phyloP scores from a whole-genome alignment of 129 eudicot species.

The Deinandra increscens region DNA sequence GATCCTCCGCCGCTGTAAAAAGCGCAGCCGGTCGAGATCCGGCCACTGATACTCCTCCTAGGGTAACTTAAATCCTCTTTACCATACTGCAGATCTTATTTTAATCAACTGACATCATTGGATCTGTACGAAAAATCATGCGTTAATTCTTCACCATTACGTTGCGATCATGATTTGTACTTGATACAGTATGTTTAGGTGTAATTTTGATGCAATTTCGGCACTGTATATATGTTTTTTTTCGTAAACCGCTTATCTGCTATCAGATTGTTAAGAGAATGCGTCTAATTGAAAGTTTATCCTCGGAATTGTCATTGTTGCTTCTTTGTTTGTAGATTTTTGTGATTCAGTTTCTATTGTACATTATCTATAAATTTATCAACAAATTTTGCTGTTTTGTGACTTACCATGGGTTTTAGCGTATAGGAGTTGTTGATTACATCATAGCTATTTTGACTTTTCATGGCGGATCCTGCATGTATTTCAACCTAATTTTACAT shows the following conservation, averaged over 20 bases:
- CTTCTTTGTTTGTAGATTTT: not conserved
- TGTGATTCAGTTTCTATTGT: not conserved
- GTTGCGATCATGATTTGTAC: slow-evolving; percentile 24
- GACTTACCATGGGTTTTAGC: slow-evolving; percentile 5
- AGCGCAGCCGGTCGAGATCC: slow-evolving; percentile 42
- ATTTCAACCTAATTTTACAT: not conserved
- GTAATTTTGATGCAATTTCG: slow-evolving; percentile 6
- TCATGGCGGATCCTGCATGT: slow-evolving; percentile 1
- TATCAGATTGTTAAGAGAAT: slow-evolving; percentile 12
- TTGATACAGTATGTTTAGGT: slow-evolving; percentile 9
- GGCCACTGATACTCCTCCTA: slow-evolving; percentile 59
- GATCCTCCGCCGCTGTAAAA: slow-evolving; percentile 59
- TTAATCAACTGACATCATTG: slow-evolving; percentile 1
- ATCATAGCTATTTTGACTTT: slow-evolving; percentile 11
- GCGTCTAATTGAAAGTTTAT: not conserved
- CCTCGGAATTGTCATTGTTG: not conserved
- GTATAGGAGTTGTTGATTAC: slow-evolving; percentile 18
- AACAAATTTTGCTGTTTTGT: not conserved
- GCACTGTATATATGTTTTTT: slow-evolving; percentile 1
- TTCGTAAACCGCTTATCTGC: not conserved
- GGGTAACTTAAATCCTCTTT: slow-evolving; percentile 40
- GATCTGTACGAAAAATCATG: slow-evolving; percentile 23
- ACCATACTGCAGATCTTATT: slow-evolving; percentile 2
- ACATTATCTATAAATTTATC: not conserved
- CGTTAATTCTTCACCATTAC: slow-evolving; percentile 1